A percentile compares a stretch with the other conserved stretches of the same genome.
These are phyloP conservation scores for Malus sylvestris DNA, from an alignment of 306 rosid species.

Conservation along the genomic window DNA sequence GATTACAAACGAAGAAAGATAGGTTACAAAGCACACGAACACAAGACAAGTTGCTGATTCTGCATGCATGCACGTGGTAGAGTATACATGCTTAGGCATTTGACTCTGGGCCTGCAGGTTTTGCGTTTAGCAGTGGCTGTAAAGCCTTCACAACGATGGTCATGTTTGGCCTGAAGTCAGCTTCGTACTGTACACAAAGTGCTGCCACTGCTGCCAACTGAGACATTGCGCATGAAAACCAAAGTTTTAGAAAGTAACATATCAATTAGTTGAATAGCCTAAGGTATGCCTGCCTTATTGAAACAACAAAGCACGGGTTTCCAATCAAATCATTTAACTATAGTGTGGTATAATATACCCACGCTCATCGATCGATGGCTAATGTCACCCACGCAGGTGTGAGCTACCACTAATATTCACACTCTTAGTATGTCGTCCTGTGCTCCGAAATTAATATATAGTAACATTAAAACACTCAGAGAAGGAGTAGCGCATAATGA, in stretches of 20 bases:
- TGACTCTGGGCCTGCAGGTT: conserved; percentile 67
- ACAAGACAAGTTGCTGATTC: conserved; percentile 8
- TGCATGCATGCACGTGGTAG: not conserved
- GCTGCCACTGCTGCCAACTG: conserved; percentile 99
- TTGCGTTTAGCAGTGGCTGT: conserved; percentile 86
- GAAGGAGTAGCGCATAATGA: not conserved
- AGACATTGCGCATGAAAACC: conserved; percentile 11
- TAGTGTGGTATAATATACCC: not conserved
- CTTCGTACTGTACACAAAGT: conserved; percentile 93
- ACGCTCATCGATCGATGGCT: not conserved
- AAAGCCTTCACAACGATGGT: conserved; percentile 94
- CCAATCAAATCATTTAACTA: not conserved
- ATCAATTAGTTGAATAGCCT: not conserved
- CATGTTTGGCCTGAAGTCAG: conserved; percentile 98
- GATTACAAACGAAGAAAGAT: conserved; percentile 1
- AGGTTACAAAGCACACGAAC: conserved; percentile 12
- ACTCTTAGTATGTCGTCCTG: not conserved
- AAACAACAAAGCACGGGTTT: not conserved
- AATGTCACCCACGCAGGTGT: not conserved
- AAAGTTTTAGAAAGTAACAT: not conserved
- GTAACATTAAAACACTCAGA: not conserved
- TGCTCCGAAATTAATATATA: not conserved
- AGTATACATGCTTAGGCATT: conserved; percentile 26
- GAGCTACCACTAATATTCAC: not conserved
- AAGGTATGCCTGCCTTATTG: not conserved